phyloP scores from a whole-genome alignment of 805 yeast genomes.

The Pichia cephalocereana region DNA sequence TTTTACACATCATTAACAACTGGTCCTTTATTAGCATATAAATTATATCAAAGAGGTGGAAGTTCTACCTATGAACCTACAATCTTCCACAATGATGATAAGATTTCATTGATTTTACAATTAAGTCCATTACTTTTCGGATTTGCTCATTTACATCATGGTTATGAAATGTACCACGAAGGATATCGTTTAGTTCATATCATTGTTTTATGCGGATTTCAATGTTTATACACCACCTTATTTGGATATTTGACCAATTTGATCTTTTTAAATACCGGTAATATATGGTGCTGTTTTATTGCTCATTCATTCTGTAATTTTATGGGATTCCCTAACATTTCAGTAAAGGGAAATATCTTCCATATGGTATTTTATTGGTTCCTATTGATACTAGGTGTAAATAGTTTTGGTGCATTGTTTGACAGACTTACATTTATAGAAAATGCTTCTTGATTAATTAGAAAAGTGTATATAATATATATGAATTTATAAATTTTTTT shows the following conservation, averaged over 20 bases:
- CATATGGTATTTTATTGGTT: constrained; percentile 29
- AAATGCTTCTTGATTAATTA: not conserved
- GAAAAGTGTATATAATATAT: not conserved
- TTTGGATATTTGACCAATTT: constrained; percentile 64
- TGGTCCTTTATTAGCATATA: constrained; percentile 9
- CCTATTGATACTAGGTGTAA: constrained; percentile 35
- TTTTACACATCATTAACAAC: constrained; percentile 43
- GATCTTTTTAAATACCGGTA: constrained; percentile 42
- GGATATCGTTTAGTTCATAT: constrained; percentile 23
- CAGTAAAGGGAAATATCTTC: constrained; percentile 7
- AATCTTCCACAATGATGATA: not conserved
- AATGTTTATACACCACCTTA: constrained; percentile 53
- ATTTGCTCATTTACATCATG: constrained; percentile 74
- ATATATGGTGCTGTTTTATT: constrained; percentile 45
- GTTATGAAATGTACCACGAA: constrained; percentile 32
- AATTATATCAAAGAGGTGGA: not conserved
- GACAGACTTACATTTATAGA: not conserved
- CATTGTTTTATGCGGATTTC: constrained; percentile 35
- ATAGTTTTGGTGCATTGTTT: constrained; percentile 27
- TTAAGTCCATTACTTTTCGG: constrained; percentile 63
- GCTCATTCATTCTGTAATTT: constrained; percentile 64
- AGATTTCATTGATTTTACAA: constrained; percentile 3
- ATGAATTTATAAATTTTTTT: no score
- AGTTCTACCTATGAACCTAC: constrained; percentile 2
- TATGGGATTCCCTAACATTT: constrained; percentile 52